Base-by-base conservation (phyloP, 176 grass and related monocot species). In the Pontederia paniculata region DNA sequence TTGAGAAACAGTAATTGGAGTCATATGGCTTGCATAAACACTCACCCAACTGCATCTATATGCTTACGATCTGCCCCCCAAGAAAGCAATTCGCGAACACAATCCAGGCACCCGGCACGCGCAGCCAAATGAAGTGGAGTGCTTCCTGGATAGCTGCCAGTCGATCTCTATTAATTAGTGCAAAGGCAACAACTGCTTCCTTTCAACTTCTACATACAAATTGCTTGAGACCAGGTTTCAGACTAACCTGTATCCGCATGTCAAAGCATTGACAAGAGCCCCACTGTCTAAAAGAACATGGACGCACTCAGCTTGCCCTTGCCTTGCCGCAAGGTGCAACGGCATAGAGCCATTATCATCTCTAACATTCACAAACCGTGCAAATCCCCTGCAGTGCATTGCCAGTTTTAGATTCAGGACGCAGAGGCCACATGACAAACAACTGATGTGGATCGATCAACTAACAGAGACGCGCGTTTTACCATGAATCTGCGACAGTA, bases 1-100 rank as follows among this genome's bases (percentile, higher is more conserved):
- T n/a, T n/a, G n/a, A n/a, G n/a, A n/a, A n/a, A n/a, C n/a, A 37
- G 28, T 6, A 37, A 37, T 37, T 37, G 0, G 28, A 37, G 28
- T 37, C 28, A 37, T 37, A 37, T 37, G 28, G 28, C 64, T 20
- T 22, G n/a, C n/a, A n/a, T n/a, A n/a, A n/a, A n/a, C n/a, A n/a
- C n/a, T n/a, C n/a, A 67, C 64, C 64, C 64, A 67, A 48, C 53
- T 54, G 64, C 52, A 67, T 67, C 64, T 28, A 48, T 67, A 20
- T 67, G 64, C 13, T 42, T 49, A 48, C 64, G 25, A 44, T 67
- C 64, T 44, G 50, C 64, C 14, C 64, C 64, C 64, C 64, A 67
- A 44, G 64, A 48, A 53, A 67, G 64, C 48, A 67, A 67, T 44
- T 67, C 50, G 1, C 64, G 48, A 15, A 67, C 28, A 22, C 64